Percentiles rank a stretch among this genome's conserved stretches.
Conservation (phyloP, 148 eudicot genomes). For the Suaeda aralocaspica region DNA sequence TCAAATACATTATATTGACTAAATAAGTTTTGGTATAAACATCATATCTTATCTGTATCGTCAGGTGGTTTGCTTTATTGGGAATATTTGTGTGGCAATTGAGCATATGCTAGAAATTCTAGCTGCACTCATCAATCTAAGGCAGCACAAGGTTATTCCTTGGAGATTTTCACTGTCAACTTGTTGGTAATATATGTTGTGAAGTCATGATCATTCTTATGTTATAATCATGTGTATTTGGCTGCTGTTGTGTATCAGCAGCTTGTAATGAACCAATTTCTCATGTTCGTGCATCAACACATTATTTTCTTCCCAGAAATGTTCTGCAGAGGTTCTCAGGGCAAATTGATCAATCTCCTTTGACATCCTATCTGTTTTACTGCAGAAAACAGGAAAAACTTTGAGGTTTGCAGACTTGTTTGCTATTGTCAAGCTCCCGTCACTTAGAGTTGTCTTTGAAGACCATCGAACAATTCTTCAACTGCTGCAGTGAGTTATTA, state of each 20-base stretch:
- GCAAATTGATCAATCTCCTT: neutral
- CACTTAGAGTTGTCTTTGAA: slow-evolving; percentile 73
- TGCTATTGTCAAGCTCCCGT: slow-evolving; percentile 70
- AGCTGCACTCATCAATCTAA: slow-evolving; percentile 86
- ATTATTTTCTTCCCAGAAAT: neutral
- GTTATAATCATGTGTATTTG: neutral
- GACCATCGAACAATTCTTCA: slow-evolving; percentile 93
- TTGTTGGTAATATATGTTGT: slow-evolving; percentile 51
- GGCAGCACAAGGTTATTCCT: slow-evolving; percentile 82
- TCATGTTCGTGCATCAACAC: slow-evolving; percentile 6
- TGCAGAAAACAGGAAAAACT: slow-evolving; percentile 88
- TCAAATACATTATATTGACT: slow-evolving; percentile 4
- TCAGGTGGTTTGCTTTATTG: slow-evolving; percentile 92
- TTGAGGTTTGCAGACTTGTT: slow-evolving; percentile 71
- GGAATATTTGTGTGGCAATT: slow-evolving; percentile 79
- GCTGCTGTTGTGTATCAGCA: slow-evolving; percentile 6
- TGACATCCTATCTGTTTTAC: slow-evolving; percentile 16
- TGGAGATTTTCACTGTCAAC: slow-evolving; percentile 68
- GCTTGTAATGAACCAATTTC: neutral
- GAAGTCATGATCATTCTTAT: neutral
- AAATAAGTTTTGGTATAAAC: neutral
- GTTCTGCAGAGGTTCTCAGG: no score
- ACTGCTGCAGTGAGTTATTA: slow-evolving; percentile 79
- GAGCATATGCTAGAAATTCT: slow-evolving; percentile 77
- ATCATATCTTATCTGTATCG: slow-evolving; percentile 8